Conservation (phyloP, 768 basidiomycete genomes). For the Mycena indigotica region DNA sequence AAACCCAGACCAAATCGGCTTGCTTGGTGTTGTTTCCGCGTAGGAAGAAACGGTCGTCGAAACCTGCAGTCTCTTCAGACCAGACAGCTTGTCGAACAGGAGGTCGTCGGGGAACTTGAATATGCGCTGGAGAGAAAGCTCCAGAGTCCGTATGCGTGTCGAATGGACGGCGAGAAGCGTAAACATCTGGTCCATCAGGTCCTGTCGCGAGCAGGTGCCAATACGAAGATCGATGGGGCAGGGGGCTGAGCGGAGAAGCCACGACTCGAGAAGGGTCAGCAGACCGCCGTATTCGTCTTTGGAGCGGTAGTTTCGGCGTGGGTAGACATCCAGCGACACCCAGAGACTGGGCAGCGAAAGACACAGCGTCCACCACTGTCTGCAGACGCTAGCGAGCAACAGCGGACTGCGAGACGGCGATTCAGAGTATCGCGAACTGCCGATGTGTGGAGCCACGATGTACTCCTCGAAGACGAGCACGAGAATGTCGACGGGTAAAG, state of each 20-base stretch:
- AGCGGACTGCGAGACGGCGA: not conserved
- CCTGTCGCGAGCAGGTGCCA: not conserved
- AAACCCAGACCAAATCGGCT: not conserved
- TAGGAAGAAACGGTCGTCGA: not conserved
- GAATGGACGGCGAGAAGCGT: not conserved
- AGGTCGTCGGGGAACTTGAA: not conserved
- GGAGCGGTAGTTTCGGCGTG: not conserved
- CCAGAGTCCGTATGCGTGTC: not conserved
- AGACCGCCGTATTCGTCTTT: not conserved
- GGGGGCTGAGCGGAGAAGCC: not conserved
- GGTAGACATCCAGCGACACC: not conserved
- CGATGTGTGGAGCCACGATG: not conserved
- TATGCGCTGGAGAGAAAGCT: not conserved
- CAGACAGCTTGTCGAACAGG: not conserved
- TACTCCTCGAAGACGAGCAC: not conserved
- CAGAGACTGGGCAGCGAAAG: not conserved
- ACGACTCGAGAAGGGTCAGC: not conserved
- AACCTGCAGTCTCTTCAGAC: not conserved
- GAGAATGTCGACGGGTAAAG: not conserved
- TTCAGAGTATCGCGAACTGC: not conserved
- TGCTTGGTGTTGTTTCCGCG: not conserved
- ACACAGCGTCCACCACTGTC: not conserved
- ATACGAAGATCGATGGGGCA: not conserved
- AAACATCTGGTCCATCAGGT: not conserved
- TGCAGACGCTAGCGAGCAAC: not conserved